Evolutionary conservation across 1,284 basidiomycete species (phyloP), one percentile per base, ranked within the genome.

Genomic region (Austroboletus rostrupii): DNA sequence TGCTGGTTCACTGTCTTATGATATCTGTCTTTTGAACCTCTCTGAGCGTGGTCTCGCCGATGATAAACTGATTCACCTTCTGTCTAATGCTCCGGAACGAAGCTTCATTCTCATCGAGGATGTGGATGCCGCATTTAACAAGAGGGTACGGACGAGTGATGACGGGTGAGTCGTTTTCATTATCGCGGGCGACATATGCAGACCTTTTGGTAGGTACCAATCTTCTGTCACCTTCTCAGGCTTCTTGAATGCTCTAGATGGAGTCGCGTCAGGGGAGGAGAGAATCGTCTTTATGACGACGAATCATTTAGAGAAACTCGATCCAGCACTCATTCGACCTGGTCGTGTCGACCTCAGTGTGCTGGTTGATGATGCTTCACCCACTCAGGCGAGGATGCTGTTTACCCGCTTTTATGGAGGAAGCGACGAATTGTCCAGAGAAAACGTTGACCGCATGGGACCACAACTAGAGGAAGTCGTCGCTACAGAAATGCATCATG

Each of bases 271-370:
- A 5, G 92, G 94, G 33, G 93, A 97, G 68, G 93, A 97, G 63
- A 85, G 97, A n/a, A 89, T 99, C 63, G 84, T 99, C 38, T 99
- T 99, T 71, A 92, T 99, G 89, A 99, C 96, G 1, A 99, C 96
- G n/a, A 99, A 99, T 69, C 96, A 98, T 62, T 70, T 91, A 37
- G 81, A 87, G 54, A 77, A 74, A 54, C 77, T 93, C 17, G 93
- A 96, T 62, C 87, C 92, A 10, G 96, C 97, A 0, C 81, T 99
- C 35, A 93, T 99, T 58, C 85, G 96, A 47, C 96, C 96, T 0
- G 96, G 96, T 2, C 81, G 96, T 10, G 94, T 99, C 33, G 96
- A 99, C 67, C 69, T 98, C 40, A 81, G 85, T 28, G 81, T 90
- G 56, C 73, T 92, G 39, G 79, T 99, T 33, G 94, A 90, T 64